These are phyloP conservation scores for Diospyros lotus DNA, from an alignment of 148 eudicot genomes.

Conservation along the genomic window DNA sequence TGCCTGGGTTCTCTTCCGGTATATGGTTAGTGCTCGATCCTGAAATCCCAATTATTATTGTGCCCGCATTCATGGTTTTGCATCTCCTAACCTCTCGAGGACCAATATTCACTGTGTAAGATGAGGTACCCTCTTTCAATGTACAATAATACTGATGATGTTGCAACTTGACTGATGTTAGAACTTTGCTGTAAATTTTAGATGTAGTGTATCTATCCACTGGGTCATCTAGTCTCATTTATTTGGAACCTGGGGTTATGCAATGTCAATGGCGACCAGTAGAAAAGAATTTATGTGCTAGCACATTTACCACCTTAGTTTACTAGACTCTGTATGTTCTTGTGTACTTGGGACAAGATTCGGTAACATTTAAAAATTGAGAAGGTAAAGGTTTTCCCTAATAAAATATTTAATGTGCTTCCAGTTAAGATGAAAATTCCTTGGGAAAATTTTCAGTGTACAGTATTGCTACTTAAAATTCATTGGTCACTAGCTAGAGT, in stretches of 20 bases:
- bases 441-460: not conserved
- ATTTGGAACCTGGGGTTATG: not conserved
- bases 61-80: not conserved
- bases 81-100: not conserved
- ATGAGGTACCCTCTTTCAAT: not conserved
- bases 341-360: not conserved
- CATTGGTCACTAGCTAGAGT: too few relatives aligned
- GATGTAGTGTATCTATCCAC: too few relatives aligned
- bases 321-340: too few relatives aligned
- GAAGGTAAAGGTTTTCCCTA: not conserved
- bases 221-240: not conserved
- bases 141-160: not conserved
- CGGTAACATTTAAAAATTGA: not conserved
- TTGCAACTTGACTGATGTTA: too few relatives aligned
- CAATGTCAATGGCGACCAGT: not conserved
- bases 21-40: slow-evolving; percentile 48
- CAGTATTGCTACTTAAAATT: not conserved
- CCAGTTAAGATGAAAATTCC: not conserved
- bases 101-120: not conserved
- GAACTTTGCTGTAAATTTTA: too few relatives aligned
- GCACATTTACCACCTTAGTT: not conserved
- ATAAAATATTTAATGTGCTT: not conserved
- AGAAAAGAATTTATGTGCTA: not conserved
- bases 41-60: not conserved
- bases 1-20: slow-evolving; percentile 74